Evolutionary conservation across 495 filamentous ascomycete genomes (phyloP).

Genomic region (Polyplosphaeria fusca): DNA sequence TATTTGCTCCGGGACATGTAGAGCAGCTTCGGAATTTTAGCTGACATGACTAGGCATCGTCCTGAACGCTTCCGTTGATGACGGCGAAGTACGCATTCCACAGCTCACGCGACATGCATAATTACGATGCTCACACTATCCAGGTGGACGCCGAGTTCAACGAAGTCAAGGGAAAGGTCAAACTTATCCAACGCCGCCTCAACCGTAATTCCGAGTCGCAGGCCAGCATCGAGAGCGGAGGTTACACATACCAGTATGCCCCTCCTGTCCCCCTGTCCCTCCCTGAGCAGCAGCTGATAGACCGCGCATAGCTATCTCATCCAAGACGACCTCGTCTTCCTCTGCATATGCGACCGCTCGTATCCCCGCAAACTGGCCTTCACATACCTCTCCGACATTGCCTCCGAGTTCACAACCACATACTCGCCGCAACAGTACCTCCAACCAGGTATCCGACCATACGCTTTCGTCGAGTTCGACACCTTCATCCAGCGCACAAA

Average conservation of each 20-base stretch:
- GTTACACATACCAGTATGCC: conserved; percentile 82
- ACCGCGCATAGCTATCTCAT: conserved; percentile 70
- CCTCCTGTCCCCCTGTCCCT: neutral
- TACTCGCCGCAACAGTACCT: conserved; percentile 72
- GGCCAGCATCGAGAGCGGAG: conserved; percentile 83
- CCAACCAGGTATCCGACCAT: conserved; percentile 74
- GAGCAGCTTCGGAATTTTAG: neutral
- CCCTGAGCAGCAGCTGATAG: neutral
- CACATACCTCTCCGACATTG: conserved; percentile 93
- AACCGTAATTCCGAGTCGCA: conserved; percentile 84
- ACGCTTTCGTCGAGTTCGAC: conserved; percentile 96
- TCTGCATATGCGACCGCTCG: conserved; percentile 86
- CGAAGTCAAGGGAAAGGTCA: conserved; percentile 86
- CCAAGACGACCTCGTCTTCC: conserved; percentile 74
- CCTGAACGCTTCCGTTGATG: conserved; percentile 92
- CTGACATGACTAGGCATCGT: conserved; percentile 65
- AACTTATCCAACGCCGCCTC: conserved; percentile 81
- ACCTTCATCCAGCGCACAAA: conserved; percentile 93
- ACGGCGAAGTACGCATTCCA: conserved; percentile 60
- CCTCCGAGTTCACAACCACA: conserved; percentile 81
- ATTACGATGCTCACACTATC: conserved; percentile 10
- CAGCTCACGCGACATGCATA: neutral
- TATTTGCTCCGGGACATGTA: conserved; percentile 28
- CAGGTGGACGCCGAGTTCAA: conserved; percentile 71
- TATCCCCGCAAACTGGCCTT: conserved; percentile 98